Conservation (phyloP, 768 basidiomycete species). For the Tylopilus felleus region DNA sequence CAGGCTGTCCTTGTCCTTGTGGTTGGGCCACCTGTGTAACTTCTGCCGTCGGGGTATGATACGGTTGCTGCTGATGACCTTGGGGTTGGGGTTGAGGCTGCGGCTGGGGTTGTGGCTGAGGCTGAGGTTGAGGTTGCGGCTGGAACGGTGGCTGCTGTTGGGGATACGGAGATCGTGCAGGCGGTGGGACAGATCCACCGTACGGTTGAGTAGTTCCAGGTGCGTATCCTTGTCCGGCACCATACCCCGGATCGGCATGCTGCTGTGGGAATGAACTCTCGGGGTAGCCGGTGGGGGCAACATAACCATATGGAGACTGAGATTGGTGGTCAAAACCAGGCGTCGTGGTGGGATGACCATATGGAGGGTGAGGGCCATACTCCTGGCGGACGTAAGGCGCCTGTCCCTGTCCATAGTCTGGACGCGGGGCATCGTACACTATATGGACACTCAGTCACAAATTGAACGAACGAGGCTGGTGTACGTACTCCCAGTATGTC, state of each 20-base stretch:
- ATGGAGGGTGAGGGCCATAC: conserved; percentile 39
- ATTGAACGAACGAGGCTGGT: not conserved
- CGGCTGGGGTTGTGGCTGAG: conserved; percentile 30
- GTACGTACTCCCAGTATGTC: conserved; percentile 60
- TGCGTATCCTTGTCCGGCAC: conserved; percentile 20
- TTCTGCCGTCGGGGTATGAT: conserved; percentile 10
- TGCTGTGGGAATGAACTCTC: conserved; percentile 28
- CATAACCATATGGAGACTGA: conserved; percentile 28
- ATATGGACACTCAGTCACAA: conserved; percentile 5
- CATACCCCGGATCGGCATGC: conserved; percentile 25
- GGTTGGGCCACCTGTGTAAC: conserved; percentile 6
- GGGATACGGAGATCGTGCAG: conserved; percentile 31
- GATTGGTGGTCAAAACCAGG: conserved; percentile 42
- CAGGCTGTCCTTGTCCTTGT: conserved; percentile 15
- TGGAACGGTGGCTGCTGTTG: conserved; percentile 31
- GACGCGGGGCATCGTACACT: conserved; percentile 53
- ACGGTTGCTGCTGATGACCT: conserved; percentile 27
- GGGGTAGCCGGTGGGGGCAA: conserved; percentile 19
- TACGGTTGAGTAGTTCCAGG: conserved; percentile 22
- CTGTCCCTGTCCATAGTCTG: conserved; percentile 27
- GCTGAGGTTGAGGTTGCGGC: conserved; percentile 35
- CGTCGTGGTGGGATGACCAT: conserved; percentile 41
- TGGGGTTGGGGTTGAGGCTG: conserved; percentile 30
- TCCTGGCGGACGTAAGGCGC: conserved; percentile 30
- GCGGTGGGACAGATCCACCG: conserved; percentile 20